phyloP scores from a whole-genome alignment of 306 rosid species.

The Castanopsis chinensis region DNA sequence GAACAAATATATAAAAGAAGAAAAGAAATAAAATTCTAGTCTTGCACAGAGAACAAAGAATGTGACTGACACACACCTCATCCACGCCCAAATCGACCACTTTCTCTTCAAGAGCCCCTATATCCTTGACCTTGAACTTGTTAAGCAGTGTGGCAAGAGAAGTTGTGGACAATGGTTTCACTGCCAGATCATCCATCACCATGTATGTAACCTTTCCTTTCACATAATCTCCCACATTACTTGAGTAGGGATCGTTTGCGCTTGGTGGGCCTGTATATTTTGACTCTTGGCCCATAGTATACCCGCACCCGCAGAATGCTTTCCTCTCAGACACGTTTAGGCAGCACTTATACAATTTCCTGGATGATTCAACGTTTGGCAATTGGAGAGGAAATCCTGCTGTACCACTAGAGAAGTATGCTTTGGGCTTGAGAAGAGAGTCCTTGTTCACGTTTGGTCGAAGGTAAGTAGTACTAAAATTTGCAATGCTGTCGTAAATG shows the following conservation, averaged over 20 bases:
- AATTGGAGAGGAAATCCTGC: background rate
- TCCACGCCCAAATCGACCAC: constrained; percentile 13
- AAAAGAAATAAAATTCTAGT: too few relatives aligned
- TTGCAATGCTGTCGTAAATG: constrained; percentile 22
- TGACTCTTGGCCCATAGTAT: background rate
- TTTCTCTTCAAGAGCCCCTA: constrained; percentile 18
- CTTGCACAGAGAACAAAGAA: background rate
- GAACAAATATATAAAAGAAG: too few relatives aligned
- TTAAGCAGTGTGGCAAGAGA: constrained; percentile 1
- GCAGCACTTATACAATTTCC: background rate
- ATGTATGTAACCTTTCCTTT: constrained; percentile 27
- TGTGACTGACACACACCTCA: constrained; percentile 19
- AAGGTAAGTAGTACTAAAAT: background rate
- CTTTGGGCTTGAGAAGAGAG: background rate
- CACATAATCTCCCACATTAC: constrained; percentile 21
- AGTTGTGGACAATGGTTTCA: constrained; percentile 28
- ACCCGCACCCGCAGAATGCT: background rate
- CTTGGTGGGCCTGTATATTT: background rate
- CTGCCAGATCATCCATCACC: constrained; percentile 38
- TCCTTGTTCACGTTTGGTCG: background rate
- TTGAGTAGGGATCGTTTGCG: background rate
- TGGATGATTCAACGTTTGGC: background rate
- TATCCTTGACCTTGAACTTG: constrained; percentile 14
- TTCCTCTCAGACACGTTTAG: background rate
- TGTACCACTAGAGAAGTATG: background rate